A percentile compares a stretch with the other conserved stretches of the same genome.
These are phyloP conservation scores for Beta macrorhiza DNA, from an alignment of 179 eudicot species.

Conservation along the genomic window DNA sequence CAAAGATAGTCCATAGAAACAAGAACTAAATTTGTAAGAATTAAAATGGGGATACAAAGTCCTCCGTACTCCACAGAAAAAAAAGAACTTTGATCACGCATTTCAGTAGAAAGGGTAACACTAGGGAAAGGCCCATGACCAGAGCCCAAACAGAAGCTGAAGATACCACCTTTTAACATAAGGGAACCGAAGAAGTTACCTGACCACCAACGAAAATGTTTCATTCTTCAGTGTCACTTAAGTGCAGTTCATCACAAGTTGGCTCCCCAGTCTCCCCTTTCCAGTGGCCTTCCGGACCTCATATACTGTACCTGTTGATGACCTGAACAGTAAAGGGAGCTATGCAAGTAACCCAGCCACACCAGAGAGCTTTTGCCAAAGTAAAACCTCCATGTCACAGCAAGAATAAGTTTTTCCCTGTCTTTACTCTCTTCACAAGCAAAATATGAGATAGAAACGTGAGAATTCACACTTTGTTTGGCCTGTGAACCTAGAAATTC, in stretches of 20 bases:
- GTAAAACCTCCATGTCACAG: not conserved
- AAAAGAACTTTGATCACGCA: not conserved
- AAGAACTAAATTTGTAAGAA: not conserved
- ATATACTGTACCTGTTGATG: not conserved
- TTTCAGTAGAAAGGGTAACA: not conserved
- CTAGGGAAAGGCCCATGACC: not conserved
- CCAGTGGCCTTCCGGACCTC: not conserved
- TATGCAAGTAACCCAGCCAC: not conserved
- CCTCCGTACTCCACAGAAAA: not conserved
- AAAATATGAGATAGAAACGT: not conserved
- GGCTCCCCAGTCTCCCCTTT: too few species aligned
- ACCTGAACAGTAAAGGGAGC: not conserved
- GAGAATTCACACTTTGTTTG: not conserved
- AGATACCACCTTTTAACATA: not conserved
- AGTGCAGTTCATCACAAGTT: not conserved
- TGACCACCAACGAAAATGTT: not conserved
- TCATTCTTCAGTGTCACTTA: not conserved
- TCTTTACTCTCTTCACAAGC: not conserved
- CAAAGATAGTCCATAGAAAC: not conserved
- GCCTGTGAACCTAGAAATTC: not conserved
- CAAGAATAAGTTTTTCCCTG: not conserved
- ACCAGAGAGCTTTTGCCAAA: not conserved
- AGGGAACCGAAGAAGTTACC: not conserved
- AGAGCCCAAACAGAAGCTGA: not conserved
- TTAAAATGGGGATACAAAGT: not conserved